Evolutionary conservation across 495 filamentous ascomycete genomes (phyloP).

Genomic region (Corynascus novoguineensis): DNA sequence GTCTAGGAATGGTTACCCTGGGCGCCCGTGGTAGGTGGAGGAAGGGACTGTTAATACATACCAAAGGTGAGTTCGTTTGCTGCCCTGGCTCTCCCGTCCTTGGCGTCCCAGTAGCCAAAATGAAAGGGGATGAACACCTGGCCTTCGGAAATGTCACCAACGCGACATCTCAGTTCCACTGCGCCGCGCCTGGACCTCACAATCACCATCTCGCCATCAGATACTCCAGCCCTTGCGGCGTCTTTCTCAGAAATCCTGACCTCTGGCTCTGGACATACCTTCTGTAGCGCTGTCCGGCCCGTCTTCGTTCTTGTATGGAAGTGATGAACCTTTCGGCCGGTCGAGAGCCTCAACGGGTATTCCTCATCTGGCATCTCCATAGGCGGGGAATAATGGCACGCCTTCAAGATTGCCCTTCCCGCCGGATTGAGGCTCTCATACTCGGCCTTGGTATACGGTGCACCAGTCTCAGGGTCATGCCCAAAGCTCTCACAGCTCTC

Average conservation of each 20-base stretch:
- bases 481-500: neutral
- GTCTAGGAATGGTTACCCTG: neutral
- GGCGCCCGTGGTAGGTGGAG: neutral
- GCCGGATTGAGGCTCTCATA: neutral
- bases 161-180: neutral
- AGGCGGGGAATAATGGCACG: slow-evolving; percentile 1
- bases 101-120: neutral
- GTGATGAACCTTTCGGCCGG: neutral
- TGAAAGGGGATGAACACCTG: slow-evolving; percentile 3
- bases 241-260: neutral
- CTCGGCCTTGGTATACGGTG: neutral
- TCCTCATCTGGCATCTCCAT: neutral
- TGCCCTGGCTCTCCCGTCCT: neutral
- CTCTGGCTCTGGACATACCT: neutral
- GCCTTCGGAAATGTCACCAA: neutral
- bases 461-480: neutral
- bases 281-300: neutral
- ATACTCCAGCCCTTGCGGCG: neutral
- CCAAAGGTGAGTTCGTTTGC: slow-evolving; percentile 1
- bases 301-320: slow-evolving; percentile 2
- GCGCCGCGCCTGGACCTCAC: neutral
- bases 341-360: neutral
- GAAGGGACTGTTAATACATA: neutral
- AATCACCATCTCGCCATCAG: neutral
- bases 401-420: neutral